Evolutionary conservation across 768 basidiomycete genomes (phyloP), one percentile per base, ranked within the genome.

Genomic region (Amanita fuliginea): DNA sequence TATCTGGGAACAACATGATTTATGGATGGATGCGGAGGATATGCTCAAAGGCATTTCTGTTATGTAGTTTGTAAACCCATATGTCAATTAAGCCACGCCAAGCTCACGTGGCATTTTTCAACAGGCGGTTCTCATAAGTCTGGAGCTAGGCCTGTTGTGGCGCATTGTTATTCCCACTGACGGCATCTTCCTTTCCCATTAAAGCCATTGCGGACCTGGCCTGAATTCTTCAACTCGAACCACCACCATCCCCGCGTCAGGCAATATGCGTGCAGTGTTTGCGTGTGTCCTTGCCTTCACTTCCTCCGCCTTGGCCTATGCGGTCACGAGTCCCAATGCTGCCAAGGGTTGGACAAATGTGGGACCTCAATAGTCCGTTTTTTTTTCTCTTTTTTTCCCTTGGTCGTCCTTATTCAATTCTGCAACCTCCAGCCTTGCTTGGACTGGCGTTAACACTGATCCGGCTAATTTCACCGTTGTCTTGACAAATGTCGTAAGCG

Each of bases 11-110:
- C 89, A 92, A 66, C 72, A 68, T 46, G 89, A 92, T 61, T 64
- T 92, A 36, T 92, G 87, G 88, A 66, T 66, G 63, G 87, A 90
- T 58, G 86, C 82, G 18, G 78, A 81, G 57, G 67, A 64, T n/a
- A 67, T 71, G 54, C 57, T 86, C 30, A 60, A 52, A 51, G 46
- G 22, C 22, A n/a, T n/a, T n/a, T n/a, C n/a, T n/a, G n/a, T n/a
- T n/a, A n/a, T n/a, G n/a, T n/a, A n/a, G n/a, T n/a, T n/a, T n/a
- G n/a, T n/a, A n/a, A n/a, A n/a, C n/a, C n/a, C n/a, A n/a, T n/a
- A n/a, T n/a, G n/a, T n/a, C n/a, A n/a, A n/a, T n/a, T n/a, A n/a
- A n/a, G n/a, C n/a, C n/a, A n/a, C n/a, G n/a, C n/a, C n/a, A n/a
- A n/a, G n/a, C 22, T 32, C 32, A 13, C 32, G 32, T 32, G 32